These are phyloP conservation scores for Bertia moriformis DNA, from an alignment of 2,329 filamentous ascomycete species.

Conservation along the genomic window DNA sequence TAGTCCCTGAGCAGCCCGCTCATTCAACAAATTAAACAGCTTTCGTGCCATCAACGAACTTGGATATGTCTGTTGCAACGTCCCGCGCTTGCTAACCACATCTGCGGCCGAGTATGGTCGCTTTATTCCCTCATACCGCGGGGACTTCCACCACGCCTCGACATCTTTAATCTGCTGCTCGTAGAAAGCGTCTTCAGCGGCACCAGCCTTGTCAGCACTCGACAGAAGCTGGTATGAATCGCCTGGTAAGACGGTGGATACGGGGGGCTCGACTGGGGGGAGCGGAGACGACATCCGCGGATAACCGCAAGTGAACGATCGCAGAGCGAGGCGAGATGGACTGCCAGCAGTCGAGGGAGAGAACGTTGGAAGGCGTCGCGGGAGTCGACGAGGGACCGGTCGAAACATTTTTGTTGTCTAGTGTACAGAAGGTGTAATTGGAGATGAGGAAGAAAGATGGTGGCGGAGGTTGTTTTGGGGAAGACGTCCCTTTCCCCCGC, in stretches of 20 bases:
- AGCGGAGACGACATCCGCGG: conserved; percentile 32
- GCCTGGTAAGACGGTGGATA: conserved; percentile 42
- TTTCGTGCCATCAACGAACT: conserved; percentile 92
- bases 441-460: neutral
- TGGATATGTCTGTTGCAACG: conserved; percentile 73
- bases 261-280: conserved; percentile 40
- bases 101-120: conserved; percentile 80
- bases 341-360: neutral
- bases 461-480: neutral
- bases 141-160: conserved; percentile 76
- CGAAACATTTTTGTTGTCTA: neutral
- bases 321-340: neutral
- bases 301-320: conserved; percentile 1
- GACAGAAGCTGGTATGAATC: conserved; percentile 79
- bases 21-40: conserved; percentile 75
- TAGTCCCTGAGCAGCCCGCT: conserved; percentile 63
- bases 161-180: conserved; percentile 73
- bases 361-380: neutral
- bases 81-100: conserved; percentile 83
- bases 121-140: conserved; percentile 77
- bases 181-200: conserved; percentile 73
- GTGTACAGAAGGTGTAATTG: neutral
- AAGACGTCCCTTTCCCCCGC: neutral
- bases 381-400: neutral
- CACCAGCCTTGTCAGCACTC: conserved; percentile 61